A percentile compares a stretch with the other conserved stretches of the same genome.
phyloP scores from a whole-genome alignment of 352 stramenopile genomes.

The Thraustochytrium striatum region DNA sequence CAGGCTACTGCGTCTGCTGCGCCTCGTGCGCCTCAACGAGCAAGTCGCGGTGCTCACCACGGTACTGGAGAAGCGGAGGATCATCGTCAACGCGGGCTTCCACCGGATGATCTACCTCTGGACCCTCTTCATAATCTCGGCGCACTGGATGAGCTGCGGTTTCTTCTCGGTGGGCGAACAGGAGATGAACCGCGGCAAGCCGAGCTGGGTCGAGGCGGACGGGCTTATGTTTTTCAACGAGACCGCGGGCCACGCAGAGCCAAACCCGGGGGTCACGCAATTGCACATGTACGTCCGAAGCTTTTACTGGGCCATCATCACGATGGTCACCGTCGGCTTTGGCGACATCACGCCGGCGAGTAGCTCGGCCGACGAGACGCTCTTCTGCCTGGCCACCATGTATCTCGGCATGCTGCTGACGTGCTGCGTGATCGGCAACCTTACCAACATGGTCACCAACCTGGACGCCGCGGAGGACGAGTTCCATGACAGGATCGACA shows the following conservation, averaged over 20 bases:
- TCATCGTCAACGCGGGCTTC: conserved; percentile 47
- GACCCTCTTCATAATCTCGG: conserved; percentile 34
- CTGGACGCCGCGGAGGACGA: conserved; percentile 42
- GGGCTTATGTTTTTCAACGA: background rate
- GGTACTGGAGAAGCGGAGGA: conserved; percentile 1
- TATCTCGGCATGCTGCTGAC: conserved; percentile 44
- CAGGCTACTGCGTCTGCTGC: conserved; percentile 10
- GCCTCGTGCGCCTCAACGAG: conserved; percentile 16
- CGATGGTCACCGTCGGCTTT: conserved; percentile 52
- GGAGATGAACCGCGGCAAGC: background rate
- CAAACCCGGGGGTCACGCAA: background rate
- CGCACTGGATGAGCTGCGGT: conserved; percentile 44
- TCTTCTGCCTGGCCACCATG: conserved; percentile 43
- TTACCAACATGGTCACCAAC: conserved; percentile 50
- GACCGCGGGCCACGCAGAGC: background rate
- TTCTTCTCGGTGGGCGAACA: conserved; percentile 23
- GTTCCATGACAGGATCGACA: conserved; percentile 49
- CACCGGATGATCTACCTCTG: conserved; percentile 46
- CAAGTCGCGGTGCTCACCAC: conserved; percentile 37
- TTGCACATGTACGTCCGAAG: conserved; percentile 20
- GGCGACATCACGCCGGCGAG: conserved; percentile 27
- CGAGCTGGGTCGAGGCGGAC: background rate
- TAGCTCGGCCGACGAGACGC: background rate
- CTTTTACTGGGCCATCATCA: conserved; percentile 53
- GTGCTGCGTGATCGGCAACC: conserved; percentile 47